Base-by-base conservation (phyloP, 2,329 filamentous ascomycete species). In the Coniochaeta sp. region DNA sequence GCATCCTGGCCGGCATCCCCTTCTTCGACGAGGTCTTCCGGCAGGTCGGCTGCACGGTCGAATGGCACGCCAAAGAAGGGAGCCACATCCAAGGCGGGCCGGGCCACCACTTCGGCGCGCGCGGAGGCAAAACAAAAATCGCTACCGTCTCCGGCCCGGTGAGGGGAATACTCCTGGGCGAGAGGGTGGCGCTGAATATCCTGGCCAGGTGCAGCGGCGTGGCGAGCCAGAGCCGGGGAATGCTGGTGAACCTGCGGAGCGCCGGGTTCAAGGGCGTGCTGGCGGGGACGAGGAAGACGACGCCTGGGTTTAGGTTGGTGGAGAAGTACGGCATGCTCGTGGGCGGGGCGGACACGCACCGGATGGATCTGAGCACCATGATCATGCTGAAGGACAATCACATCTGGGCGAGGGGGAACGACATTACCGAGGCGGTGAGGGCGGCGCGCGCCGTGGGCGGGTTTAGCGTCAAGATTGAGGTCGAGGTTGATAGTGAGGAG, bases 331-430 rank as follows among this genome's bases (percentile, higher is more conserved):
- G 91, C 60, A 96, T 99, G 86, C 75, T 96, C 20, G 86, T 95
- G 14, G 94, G 92, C 52, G 94, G 94, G 10, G 91, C 90, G 14
- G 94, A 99, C 70, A 82, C 86, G 3, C 94, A 99, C 69, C 78
- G 94, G 28, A 89, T 96, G 71, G 94, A 99, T 67, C 76, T 99
- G 52, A 88, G 84, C 67, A 82, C 86, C 57, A 97, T 99, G 94
- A 91, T 91, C 52, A 99, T 99, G 94, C 78, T 99, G 58, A 99
- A 99, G 75, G 94, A 99, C 71, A 99, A 99, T 71, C 94, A 99
- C 71, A 86, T 99, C 52, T 96, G 92, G 87, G 90, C 89, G 56
- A 86, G 87, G 51, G 86, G 86, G 24, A 89, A 87, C 65, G 27
- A 30, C 38, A 97, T 99, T 67, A 84, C 87, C 1, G 83, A 87